These are phyloP conservation scores for Pythium pyrilobum DNA, from an alignment of 352 stramenopile genomes.

Conservation along the genomic window DNA sequence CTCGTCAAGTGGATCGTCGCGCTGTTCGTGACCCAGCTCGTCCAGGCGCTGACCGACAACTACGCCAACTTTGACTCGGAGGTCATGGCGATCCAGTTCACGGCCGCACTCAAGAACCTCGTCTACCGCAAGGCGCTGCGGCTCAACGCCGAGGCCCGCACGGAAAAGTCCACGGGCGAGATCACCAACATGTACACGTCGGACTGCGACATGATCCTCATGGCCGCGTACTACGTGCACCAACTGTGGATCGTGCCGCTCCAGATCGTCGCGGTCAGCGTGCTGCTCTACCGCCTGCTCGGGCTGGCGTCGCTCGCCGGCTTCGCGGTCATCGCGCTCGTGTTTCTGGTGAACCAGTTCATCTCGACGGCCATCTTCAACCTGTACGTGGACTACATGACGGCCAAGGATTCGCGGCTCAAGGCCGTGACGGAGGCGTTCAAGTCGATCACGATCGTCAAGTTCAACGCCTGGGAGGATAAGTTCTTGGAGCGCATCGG, in stretches of 20 bases:
- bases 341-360: conserved; percentile 33
- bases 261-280: conserved; percentile 37
- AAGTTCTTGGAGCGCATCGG: conserved; percentile 73
- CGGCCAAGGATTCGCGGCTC: conserved; percentile 28
- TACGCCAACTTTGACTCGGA: conserved; percentile 42
- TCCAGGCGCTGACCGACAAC: conserved; percentile 50
- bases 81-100: conserved; percentile 48
- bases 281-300: conserved; percentile 34
- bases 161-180: conserved; percentile 44
- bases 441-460: conserved; percentile 87
- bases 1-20: conserved; percentile 29
- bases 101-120: conserved; percentile 37
- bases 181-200: conserved; percentile 62
- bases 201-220: conserved; percentile 38
- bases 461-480: conserved; percentile 89
- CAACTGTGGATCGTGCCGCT: conserved; percentile 57
- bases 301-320: conserved; percentile 36
- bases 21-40: conserved; percentile 38
- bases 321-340: conserved; percentile 37
- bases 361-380: conserved; percentile 25
- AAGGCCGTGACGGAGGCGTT: conserved; percentile 49
- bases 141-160: conserved; percentile 35
- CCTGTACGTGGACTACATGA: conserved; percentile 1
- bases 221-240: conserved; percentile 43
- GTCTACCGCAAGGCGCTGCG: conserved; percentile 49